These are phyloP conservation scores for Dictyostelium firmibasis DNA, from an alignment of 78 protist species.

Conservation along the genomic window DNA sequence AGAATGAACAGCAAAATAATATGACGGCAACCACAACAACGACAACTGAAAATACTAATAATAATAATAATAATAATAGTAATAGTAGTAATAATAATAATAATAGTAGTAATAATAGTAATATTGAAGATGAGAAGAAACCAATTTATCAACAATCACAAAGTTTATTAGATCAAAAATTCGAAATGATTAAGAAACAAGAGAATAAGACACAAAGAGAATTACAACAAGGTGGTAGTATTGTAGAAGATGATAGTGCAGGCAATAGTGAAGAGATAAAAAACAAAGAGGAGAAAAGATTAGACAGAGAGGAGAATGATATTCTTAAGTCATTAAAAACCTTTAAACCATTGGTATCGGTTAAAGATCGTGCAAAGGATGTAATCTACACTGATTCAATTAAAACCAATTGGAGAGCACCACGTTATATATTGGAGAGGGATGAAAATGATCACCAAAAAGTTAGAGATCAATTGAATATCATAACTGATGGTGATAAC, in stretches of 20 bases:
- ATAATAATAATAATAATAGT: background rate
- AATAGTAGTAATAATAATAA: background rate
- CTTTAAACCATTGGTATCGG: constrained; percentile 61
- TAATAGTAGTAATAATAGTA: background rate
- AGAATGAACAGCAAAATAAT: background rate
- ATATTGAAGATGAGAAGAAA: background rate
- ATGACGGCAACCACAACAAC: background rate
- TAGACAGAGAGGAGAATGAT: constrained; percentile 44
- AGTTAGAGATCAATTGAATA: constrained; percentile 86
- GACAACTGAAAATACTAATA: background rate
- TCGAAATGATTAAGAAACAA: constrained; percentile 48
- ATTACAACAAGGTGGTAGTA: background rate
- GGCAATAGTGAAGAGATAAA: background rate
- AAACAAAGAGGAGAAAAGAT: background rate
- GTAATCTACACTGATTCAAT: constrained; percentile 35
- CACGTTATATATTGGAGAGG: constrained; percentile 30
- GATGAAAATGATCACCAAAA: constrained; percentile 16
- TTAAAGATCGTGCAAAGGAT: constrained; percentile 79
- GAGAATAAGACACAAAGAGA: constrained; percentile 8
- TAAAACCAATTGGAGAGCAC: constrained; percentile 67
- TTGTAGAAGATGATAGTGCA: background rate
- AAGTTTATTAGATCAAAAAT: constrained; percentile 58
- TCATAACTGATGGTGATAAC: constrained; percentile 90
- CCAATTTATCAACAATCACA: constrained; percentile 2
- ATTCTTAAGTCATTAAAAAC: constrained; percentile 38